phyloP scores from a whole-genome alignment of 371 early-diverging fungal genomes.

The Coemansia sp. region DNA sequence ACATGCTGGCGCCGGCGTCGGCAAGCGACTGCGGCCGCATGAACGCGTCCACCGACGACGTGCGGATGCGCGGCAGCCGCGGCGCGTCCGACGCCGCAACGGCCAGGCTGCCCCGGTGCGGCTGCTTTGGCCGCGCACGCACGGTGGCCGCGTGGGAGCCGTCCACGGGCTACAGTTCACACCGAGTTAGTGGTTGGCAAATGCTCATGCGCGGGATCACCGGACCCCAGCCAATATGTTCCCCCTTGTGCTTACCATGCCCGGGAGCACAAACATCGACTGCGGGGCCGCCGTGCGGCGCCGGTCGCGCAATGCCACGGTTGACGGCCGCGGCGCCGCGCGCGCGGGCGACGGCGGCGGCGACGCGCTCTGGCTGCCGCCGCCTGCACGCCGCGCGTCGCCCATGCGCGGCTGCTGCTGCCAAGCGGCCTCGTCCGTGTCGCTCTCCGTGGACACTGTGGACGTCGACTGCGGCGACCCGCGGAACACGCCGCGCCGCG shows the following conservation, averaged over 20 bases:
- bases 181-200: neutral
- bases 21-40: constrained; percentile 19
- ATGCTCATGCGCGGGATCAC: too few relatives aligned
- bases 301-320: constrained; percentile 20
- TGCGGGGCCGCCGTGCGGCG: constrained; percentile 35
- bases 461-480: neutral
- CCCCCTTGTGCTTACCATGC: constrained; percentile 21
- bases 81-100: constrained; percentile 20
- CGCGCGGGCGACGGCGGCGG: constrained; percentile 20
- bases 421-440: too few relatives aligned
- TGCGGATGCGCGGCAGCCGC: constrained; percentile 17
- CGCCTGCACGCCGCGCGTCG: constrained; percentile 6
- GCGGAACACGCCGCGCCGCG: neutral
- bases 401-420: neutral
- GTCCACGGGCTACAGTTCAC: constrained; percentile 2
- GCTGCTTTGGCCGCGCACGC: neutral
- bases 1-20: constrained; percentile 5
- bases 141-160: constrained; percentile 5
- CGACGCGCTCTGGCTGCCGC: constrained; percentile 5
- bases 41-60: constrained; percentile 25
- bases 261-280: constrained; percentile 32
- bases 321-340: constrained; percentile 1
- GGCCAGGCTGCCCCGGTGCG: constrained; percentile 19
- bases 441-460: neutral
- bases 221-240: neutral